phyloP scores from a whole-genome alignment of 768 basidiomycete species.

The Suillus subluteus region DNA sequence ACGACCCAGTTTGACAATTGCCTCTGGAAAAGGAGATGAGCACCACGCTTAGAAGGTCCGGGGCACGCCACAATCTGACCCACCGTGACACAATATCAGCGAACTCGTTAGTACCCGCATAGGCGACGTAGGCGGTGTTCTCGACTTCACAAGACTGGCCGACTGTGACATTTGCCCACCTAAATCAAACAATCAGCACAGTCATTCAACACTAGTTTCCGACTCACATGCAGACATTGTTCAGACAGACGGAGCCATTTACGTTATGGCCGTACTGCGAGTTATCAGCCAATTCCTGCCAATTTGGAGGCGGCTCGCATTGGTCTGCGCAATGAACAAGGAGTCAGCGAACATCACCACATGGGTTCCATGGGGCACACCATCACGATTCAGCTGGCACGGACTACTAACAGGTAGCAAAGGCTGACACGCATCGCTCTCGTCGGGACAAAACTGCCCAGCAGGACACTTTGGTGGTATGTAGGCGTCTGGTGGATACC shows the following conservation, averaged over 20 bases:
- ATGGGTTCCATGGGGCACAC: slow-evolving; percentile 40
- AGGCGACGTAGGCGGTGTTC: slow-evolving; percentile 80
- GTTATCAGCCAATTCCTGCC: slow-evolving; percentile 60
- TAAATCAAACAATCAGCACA: slow-evolving; percentile 29
- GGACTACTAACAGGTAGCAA: slow-evolving; percentile 61
- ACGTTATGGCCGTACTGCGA: slow-evolving; percentile 70
- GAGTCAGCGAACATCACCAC: slow-evolving; percentile 6
- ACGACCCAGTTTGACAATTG: slow-evolving; percentile 73
- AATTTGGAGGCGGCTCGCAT: slow-evolving; percentile 73
- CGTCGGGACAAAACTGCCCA: slow-evolving; percentile 84
- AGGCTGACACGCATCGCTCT: slow-evolving; percentile 68
- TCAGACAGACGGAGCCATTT: slow-evolving; percentile 85
- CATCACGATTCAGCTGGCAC: slow-evolving; percentile 89
- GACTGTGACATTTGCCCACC: slow-evolving; percentile 79
- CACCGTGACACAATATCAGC: slow-evolving; percentile 84
- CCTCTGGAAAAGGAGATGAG: slow-evolving; percentile 44
- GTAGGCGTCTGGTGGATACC: slow-evolving; percentile 47
- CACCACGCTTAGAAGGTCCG: not conserved
- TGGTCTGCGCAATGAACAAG: slow-evolving; percentile 56
- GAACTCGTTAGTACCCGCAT: slow-evolving; percentile 59
- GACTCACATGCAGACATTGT: slow-evolving; percentile 79
- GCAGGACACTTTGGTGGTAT: slow-evolving; percentile 64
- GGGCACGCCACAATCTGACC: slow-evolving; percentile 16
- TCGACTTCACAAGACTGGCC: slow-evolving; percentile 69
- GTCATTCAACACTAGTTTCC: not conserved